These are phyloP conservation scores for Penicillium sp. DNA, from an alignment of 2,329 filamentous ascomycete genomes.

Conservation along the genomic window DNA sequence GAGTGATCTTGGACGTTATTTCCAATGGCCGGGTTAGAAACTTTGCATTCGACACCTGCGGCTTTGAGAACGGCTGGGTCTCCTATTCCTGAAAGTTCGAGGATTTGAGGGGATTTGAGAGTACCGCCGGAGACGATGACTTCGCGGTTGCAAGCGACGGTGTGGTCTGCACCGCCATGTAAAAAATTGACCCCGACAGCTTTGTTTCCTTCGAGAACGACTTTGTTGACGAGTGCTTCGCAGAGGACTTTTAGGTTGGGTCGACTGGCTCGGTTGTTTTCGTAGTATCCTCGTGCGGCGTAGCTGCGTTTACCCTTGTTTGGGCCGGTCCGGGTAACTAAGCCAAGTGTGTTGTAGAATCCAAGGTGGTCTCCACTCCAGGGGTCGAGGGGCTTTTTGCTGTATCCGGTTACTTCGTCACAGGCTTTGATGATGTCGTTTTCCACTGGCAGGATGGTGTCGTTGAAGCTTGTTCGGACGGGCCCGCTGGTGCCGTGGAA, in stretches of 20 bases:
- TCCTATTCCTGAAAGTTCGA: conserved; percentile 66
- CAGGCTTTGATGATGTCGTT: conserved; percentile 24
- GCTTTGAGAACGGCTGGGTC: conserved; percentile 44
- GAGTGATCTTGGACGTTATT: conserved; percentile 54
- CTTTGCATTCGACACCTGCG: conserved; percentile 45
- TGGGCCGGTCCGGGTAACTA: conserved; percentile 23
- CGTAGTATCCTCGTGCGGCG: conserved; percentile 48
- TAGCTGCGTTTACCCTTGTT: conserved; percentile 38
- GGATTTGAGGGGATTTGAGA: conserved; percentile 60
- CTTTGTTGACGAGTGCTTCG: not conserved
- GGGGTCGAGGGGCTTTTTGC: conserved; percentile 24
- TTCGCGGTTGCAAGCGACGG: conserved; percentile 38
- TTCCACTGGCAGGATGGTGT: conserved; percentile 19
- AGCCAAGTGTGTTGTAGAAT: conserved; percentile 44
- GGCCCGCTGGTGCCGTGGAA: conserved; percentile 4
- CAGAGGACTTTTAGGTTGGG: conserved; percentile 1
- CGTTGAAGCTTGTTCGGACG: not conserved
- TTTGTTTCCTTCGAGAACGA: not conserved
- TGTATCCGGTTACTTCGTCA: conserved; percentile 3
- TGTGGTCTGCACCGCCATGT: not conserved
- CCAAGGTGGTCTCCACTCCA: conserved; percentile 43
- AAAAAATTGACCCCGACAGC: not conserved
- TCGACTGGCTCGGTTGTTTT: conserved; percentile 27
- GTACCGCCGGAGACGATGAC: conserved; percentile 63
- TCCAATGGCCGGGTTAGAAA: conserved; percentile 50